A percentile compares a stretch with the other conserved stretches of the same genome.
Evolutionary conservation across 75 land plant genomes (phyloP).

Genomic region (Pseudotsuga menziesii): DNA sequence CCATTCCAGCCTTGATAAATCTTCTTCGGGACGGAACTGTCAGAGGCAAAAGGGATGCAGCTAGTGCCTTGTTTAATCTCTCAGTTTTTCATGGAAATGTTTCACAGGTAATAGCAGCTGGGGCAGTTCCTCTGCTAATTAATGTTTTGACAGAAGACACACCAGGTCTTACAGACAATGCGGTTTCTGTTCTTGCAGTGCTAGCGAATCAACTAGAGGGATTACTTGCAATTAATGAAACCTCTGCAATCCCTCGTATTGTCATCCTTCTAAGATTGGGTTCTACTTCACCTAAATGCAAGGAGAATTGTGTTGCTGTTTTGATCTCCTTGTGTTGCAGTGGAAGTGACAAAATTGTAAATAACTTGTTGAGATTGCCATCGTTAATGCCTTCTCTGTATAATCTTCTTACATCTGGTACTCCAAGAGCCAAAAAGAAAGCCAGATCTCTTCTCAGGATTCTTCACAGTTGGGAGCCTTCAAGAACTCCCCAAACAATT

Average conservation of each 20-base stretch:
- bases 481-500: not conserved
- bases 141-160: conserved; percentile 29
- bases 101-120: conserved; percentile 32
- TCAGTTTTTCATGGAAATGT: conserved; percentile 38
- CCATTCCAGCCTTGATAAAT: conserved; percentile 43
- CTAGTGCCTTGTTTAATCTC: conserved; percentile 50
- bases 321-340: conserved; percentile 43
- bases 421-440: conserved; percentile 49
- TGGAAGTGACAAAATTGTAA: conserved; percentile 28
- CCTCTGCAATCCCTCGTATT: conserved; percentile 25
- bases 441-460: conserved; percentile 48
- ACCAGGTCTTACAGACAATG: conserved; percentile 31
- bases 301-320: conserved; percentile 51
- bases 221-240: conserved; percentile 24
- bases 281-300: conserved; percentile 22
- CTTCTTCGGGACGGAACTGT: conserved; percentile 33
- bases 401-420: conserved; percentile 41
- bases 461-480: conserved; percentile 22
- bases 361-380: conserved; percentile 13
- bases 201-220: conserved; percentile 57
- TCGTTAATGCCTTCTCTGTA: conserved; percentile 39
- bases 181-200: conserved; percentile 49
- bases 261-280: conserved; percentile 17
- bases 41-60: conserved; percentile 44
- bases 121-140: conserved; percentile 41